phyloP scores from a whole-genome alignment of 441 rosid species.

The Populus hybrid region DNA sequence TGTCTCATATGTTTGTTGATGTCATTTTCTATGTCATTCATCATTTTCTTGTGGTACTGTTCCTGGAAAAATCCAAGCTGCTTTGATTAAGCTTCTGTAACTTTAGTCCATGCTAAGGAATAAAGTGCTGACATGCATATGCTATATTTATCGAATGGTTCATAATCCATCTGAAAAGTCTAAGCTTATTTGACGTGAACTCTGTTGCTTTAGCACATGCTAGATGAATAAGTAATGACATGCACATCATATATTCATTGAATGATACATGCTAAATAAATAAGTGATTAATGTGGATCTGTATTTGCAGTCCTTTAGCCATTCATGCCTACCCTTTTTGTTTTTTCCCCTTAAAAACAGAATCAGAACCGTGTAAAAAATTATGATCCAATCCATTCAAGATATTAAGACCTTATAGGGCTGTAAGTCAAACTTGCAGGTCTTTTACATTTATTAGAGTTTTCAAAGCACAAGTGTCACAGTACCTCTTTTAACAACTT shows the following conservation, averaged over 20 bases:
- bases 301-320: not conserved
- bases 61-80: not conserved
- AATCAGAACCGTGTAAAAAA: not conserved
- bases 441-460: not conserved
- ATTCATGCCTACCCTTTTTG: not conserved
- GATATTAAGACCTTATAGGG: not conserved
- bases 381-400: not conserved
- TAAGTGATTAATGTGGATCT: not conserved
- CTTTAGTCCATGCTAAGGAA: not conserved
- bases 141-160: not conserved
- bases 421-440: not conserved
- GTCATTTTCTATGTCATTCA: not conserved
- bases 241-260: not conserved
- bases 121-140: not conserved
- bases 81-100: not conserved
- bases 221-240: not conserved
- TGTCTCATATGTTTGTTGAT: not conserved
- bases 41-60: not conserved
- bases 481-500: constrained; percentile 9
- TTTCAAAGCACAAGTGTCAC: not conserved
- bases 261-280: not conserved
- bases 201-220: not conserved
- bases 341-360: too few relatives aligned
- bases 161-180: not conserved
- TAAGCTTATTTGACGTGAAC: not conserved